Evolutionary conservation across 2,329 filamentous ascomycete species (phyloP), one percentile per base, ranked within the genome.

Genomic region (Diplodia sapinea): DNA sequence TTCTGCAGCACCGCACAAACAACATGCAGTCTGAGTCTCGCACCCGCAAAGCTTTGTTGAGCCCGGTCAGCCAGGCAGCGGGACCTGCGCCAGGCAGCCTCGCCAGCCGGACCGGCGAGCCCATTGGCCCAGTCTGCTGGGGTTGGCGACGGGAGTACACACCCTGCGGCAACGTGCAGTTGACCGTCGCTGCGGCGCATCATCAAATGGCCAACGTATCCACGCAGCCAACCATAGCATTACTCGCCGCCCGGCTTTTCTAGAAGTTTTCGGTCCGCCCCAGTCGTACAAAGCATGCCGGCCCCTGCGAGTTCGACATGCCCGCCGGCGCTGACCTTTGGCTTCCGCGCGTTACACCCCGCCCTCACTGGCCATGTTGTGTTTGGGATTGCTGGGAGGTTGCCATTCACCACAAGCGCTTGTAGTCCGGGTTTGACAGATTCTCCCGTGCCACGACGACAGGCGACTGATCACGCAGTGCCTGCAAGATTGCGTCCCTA

Each of bases 1-100:
- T 72, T 73, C 69, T 74, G 73, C 71, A 66, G 69, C 70, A 70
- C 65, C 65, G 73, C 77, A 75, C 77, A 78, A 75, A 71, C 68
- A 72, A 66, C 38, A 66, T 51, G 59, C 59, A 51, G 31, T 52
- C 15, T 61, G 40, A 43, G 23, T 40, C 38, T 36, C 63, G 29
- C 26, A 20, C 20, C 17, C 36, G 50, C 56, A 51, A 56, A 33
- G 31, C 43, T 52, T 66, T 66, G 64, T 57, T n/a, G 29, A 38
- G 50, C 54, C 38, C 6, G 51, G 38, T 52, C 40, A 31, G 23
- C 17, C n/a, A 49, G 50, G 38, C 43, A 36, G 47, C 36, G 52
- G 64, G 40, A 55, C 52, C 64, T 49, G 33, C 62, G 50, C 62
- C 62, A 55, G 62, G 38, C 40, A 11, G 36, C 5, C 36, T 52